These are phyloP conservation scores for Saprolegnia parasitica DNA, from an alignment of 352 stramenopile species.

Conservation along the genomic window DNA sequence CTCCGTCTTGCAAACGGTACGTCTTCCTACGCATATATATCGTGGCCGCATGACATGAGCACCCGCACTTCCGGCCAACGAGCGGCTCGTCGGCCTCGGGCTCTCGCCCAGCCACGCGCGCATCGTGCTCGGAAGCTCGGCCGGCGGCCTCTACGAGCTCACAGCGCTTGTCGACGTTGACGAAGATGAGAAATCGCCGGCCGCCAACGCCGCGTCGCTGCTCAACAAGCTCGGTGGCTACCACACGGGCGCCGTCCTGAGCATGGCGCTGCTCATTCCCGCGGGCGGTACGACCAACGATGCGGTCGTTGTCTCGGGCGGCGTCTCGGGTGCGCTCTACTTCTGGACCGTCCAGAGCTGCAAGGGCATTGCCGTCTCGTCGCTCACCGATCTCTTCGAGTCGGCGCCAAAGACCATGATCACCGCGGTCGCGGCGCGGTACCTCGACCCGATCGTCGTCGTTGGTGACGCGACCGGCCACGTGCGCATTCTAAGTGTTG, in stretches of 20 bases:
- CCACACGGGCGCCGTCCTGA: constrained; percentile 45
- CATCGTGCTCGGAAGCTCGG: constrained; percentile 51
- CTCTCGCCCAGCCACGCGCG: constrained; percentile 51
- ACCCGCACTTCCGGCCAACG: neutral
- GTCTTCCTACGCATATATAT: no score
- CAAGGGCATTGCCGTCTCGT: constrained; percentile 37
- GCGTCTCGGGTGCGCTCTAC: constrained; percentile 40
- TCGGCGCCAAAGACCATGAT: constrained; percentile 35
- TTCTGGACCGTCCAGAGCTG: constrained; percentile 54
- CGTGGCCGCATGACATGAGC: neutral
- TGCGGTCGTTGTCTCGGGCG: constrained; percentile 53
- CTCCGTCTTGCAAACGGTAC: neutral
- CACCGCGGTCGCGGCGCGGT: constrained; percentile 42
- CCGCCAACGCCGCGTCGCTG: constrained; percentile 32
- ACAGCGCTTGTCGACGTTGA: constrained; percentile 53
- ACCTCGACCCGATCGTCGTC: constrained; percentile 54
- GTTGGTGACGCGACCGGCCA: constrained; percentile 54
- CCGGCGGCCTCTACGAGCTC: constrained; percentile 60
- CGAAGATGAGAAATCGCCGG: constrained; percentile 45
- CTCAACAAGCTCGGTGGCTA: constrained; percentile 47
- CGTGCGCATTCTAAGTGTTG: constrained; percentile 49
- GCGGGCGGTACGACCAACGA: constrained; percentile 42
- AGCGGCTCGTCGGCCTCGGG: constrained; percentile 40
- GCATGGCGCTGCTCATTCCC: constrained; percentile 48
- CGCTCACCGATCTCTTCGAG: constrained; percentile 42